Percentiles rank a stretch among this genome's conserved stretches.
Conservation (phyloP, 192 early-diverging fungal species). For the Rhizophagus clarus region DNA sequence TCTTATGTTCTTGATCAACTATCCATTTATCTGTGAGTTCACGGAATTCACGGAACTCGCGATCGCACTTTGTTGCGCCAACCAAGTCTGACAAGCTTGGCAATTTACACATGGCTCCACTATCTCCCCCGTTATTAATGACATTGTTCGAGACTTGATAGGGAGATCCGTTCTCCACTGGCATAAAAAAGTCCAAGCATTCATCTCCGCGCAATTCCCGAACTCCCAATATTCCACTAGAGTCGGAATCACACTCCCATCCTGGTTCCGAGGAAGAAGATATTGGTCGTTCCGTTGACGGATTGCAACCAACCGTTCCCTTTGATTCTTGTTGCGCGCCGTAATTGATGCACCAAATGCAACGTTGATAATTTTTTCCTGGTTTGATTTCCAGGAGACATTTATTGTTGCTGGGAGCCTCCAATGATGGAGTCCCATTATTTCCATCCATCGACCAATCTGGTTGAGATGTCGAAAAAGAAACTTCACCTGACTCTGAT, state of each 20-base stretch:
- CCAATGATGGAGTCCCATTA: too few relatives aligned
- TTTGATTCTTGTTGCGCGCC: not conserved
- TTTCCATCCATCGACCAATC: too few relatives aligned
- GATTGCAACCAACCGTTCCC: not conserved
- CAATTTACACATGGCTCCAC: not conserved
- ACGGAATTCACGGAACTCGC: too few relatives aligned
- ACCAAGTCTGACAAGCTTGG: not conserved
- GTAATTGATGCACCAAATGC: too few relatives aligned
- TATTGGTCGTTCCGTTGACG: not conserved
- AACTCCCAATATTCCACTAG: conserved; percentile 1
- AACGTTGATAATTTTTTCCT: too few relatives aligned
- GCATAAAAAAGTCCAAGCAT: not conserved
- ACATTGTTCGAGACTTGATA: not conserved
- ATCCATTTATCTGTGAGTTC: too few relatives aligned
- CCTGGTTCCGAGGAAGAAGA: not conserved
- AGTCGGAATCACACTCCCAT: not conserved
- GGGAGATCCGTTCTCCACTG: not conserved
- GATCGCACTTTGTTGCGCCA: not conserved
- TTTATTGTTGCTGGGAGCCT: too few relatives aligned
- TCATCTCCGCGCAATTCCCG: not conserved
- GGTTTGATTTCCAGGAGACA: too few relatives aligned
- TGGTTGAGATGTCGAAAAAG: too few relatives aligned
- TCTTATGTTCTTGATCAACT: too few relatives aligned
- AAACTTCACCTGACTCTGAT: too few relatives aligned
- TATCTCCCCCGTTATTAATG: not conserved